phyloP scores from a whole-genome alignment of 371 early-diverging fungal genomes.

The Catenaria anguillulae region DNA sequence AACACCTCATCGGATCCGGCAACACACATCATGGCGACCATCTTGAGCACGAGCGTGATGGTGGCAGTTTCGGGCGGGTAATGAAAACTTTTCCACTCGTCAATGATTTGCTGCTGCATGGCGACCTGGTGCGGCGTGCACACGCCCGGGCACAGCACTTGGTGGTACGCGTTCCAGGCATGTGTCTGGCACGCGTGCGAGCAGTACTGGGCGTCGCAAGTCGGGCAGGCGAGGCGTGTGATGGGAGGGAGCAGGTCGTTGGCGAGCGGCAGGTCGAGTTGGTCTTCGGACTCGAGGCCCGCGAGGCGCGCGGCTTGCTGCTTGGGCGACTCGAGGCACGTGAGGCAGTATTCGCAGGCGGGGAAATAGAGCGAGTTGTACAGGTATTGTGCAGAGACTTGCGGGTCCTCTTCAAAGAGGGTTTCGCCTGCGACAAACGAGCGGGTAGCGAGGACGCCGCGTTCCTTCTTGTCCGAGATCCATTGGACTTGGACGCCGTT shows the following conservation, averaged over 20 bases:
- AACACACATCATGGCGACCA: slow-evolving; percentile 8
- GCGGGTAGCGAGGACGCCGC: slow-evolving; percentile 3
- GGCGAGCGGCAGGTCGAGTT: neutral
- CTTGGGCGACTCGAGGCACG: slow-evolving; percentile 2
- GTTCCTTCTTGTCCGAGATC: slow-evolving; percentile 5
- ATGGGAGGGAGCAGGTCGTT: too few relatives aligned
- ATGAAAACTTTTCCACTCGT: slow-evolving; percentile 9
- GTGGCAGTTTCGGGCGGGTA: slow-evolving; percentile 13
- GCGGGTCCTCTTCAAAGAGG: neutral
- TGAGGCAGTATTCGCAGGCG: neutral
- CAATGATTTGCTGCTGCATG: neutral
- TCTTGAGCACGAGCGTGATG: slow-evolving; percentile 5
- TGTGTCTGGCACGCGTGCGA: neutral
- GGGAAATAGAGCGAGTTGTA: slow-evolving; percentile 1
- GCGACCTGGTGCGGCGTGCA: neutral
- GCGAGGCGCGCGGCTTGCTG: neutral
- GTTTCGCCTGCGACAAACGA: neutral
- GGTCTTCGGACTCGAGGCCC: too few relatives aligned
- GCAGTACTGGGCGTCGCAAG: slow-evolving; percentile 3
- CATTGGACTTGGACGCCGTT: neutral
- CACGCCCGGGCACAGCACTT: neutral
- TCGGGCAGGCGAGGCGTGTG: too few relatives aligned
- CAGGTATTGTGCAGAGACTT: slow-evolving; percentile 3
- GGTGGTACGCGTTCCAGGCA: neutral
- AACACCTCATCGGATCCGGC: neutral